These are phyloP conservation scores for Rhodotorula graminis DNA, from an alignment of 768 basidiomycete species.

Conservation along the genomic window DNA sequence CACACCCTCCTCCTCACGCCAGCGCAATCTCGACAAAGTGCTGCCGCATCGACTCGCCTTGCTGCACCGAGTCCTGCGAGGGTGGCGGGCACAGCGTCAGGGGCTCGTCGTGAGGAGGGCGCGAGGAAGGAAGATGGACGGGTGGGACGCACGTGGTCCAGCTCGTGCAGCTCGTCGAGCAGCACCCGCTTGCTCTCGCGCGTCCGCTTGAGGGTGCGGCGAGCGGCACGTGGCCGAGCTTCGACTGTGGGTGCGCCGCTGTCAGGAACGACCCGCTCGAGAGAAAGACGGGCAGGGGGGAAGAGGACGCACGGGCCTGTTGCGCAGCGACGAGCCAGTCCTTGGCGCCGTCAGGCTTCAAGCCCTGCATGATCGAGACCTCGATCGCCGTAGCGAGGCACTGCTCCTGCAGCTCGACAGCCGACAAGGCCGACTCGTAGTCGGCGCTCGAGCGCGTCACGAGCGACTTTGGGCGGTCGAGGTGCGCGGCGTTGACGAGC, in stretches of 20 bases:
- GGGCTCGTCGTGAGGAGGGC: too few relatives aligned
- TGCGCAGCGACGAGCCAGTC: neutral
- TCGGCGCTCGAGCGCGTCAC: neutral
- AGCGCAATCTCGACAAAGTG: too few relatives aligned
- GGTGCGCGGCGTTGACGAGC: neutral
- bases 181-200: neutral
- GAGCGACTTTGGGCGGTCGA: neutral
- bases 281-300: neutral
- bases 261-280: too few relatives aligned
- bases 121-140: neutral
- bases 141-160: slow-evolving; percentile 5
- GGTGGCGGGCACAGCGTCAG: neutral
- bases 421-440: neutral
- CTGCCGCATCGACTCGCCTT: too few relatives aligned
- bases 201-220: slow-evolving; percentile 9
- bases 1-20: too few relatives aligned
- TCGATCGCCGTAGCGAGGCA: neutral
- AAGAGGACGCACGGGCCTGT: neutral
- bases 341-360: neutral
- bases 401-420: neutral
- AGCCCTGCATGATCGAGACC: neutral
- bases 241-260: neutral
- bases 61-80: neutral
- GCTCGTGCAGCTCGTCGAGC: neutral
- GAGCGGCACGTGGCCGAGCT: neutral